phyloP scores from a whole-genome alignment of 2,329 filamentous ascomycete genomes.

The Beauveria caledonica region DNA sequence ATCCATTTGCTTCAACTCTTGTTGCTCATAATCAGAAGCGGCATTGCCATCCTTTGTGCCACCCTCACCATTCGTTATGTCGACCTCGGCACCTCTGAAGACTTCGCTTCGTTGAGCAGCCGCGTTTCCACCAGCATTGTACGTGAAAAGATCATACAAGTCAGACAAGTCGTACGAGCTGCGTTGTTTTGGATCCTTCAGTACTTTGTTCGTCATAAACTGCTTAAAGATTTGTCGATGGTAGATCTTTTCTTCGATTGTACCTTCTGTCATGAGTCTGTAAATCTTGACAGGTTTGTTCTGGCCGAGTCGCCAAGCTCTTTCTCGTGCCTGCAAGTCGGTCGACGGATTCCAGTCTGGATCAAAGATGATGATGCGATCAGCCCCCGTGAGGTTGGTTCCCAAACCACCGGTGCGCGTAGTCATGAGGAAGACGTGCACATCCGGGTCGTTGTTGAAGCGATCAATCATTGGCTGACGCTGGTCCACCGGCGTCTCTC shows the following conservation, averaged over 20 bases:
- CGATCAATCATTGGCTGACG: conserved; percentile 86
- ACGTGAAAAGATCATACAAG: conserved; percentile 83
- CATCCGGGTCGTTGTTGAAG: conserved; percentile 73
- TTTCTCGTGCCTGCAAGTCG: conserved; percentile 87
- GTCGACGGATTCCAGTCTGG: conserved; percentile 99
- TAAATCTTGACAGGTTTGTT: conserved; percentile 95
- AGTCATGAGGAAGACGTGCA: conserved; percentile 87
- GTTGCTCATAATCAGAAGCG: conserved; percentile 24
- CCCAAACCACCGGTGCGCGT: conserved; percentile 93
- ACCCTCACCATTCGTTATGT: conserved; percentile 16
- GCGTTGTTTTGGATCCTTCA: conserved; percentile 88
- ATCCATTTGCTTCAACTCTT: conserved; percentile 43
- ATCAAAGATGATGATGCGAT: conserved; percentile 95
- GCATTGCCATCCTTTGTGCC: not conserved
- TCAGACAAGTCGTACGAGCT: conserved; percentile 86
- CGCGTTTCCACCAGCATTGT: conserved; percentile 41
- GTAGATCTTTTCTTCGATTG: conserved; percentile 98
- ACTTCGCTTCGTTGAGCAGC: conserved; percentile 73
- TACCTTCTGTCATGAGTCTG: conserved; percentile 93
- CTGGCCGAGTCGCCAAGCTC: conserved; percentile 92
- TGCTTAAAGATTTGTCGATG: conserved; percentile 98
- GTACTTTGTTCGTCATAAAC: conserved; percentile 90
- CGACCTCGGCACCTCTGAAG: conserved; percentile 79
- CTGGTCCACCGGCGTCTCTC: conserved; percentile 77
- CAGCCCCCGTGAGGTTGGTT: conserved; percentile 88